Base-by-base conservation (phyloP, 1,284 basidiomycete genomes). In the Melampsora occidentalis region DNA sequence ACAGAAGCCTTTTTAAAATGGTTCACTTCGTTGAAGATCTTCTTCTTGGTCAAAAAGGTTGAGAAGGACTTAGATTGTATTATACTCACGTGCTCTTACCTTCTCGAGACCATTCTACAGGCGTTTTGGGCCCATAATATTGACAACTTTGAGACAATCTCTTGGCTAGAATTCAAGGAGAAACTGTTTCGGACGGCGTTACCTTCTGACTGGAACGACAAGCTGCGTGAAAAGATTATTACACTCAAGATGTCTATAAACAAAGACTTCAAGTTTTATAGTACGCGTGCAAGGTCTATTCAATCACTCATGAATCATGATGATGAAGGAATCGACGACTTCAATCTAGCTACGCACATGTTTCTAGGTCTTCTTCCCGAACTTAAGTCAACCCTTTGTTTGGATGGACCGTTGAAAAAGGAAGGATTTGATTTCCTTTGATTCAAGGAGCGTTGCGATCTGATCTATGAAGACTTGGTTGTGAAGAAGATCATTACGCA, bases 261-360 rank as follows among this genome's bases (percentile, higher is more conserved):
- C 25, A 35, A 70, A 12, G 42, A 33, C 0, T 62, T 70, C 69
- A 33, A 12, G 2, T 31, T 22, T 10, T 62, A 59, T n/a, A 62
- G 69, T 10, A 70, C 53, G 0, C 31, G 57, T 0, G 48, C 53
- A 6, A 16, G 53, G 6, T 59, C 53, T 14, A 18, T 62, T 18
- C 69, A 70, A 42, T 57, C 49, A 9, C 18, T 70, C 12, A 28
- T 70, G 18, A 70, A 70, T 39, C 59, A 59, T 25, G 35, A 39
- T 2, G 2, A 10, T 10, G 62, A 18, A 16, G 28, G 2, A 22
- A 53, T 53, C 51, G 5, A 28, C 5, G 9, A 57, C 5, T 57
- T 22, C 5, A 28, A 0, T 0, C 53, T n/a, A 9, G 67, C 67
- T 4, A 35, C 46, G 25, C 31, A n/a, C 25, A 48, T 53, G 9